Conservation (phyloP, 331 rosid genomes). For the Cydonia oblonga region DNA sequence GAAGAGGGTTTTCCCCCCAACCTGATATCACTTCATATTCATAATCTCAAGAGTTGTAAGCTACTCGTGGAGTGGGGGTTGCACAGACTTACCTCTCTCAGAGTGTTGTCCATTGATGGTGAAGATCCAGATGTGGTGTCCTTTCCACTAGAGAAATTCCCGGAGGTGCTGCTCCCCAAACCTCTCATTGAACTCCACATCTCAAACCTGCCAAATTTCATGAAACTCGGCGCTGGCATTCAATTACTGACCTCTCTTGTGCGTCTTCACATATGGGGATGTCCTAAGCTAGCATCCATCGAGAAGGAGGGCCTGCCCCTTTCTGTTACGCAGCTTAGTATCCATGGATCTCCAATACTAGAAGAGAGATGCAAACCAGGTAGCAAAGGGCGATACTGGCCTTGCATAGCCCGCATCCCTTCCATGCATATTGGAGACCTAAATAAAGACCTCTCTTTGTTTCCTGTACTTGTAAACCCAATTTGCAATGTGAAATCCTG, state of each 20-base stretch:
- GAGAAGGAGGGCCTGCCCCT: constrained; percentile 4
- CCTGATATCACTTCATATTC: neutral
- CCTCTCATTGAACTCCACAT: neutral
- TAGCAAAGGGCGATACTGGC: neutral
- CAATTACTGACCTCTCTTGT: neutral
- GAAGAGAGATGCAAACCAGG: neutral
- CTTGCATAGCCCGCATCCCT: neutral
- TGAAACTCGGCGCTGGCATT: neutral
- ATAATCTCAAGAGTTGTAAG: neutral
- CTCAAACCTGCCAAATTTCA: neutral
- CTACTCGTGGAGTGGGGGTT: neutral
- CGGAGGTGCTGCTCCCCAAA: too few species aligned
- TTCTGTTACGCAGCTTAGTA: constrained; percentile 5
- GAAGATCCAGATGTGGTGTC: neutral
- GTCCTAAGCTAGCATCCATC: neutral
- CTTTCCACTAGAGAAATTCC: neutral
- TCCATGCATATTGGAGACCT: neutral
- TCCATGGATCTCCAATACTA: neutral
- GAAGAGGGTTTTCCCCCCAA: neutral
- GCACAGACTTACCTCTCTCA: neutral
- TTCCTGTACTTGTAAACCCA: too few species aligned
- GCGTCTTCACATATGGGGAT: neutral
- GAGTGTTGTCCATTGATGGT: neutral
- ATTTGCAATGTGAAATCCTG: too few species aligned
- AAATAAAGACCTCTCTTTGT: too few species aligned